These are phyloP conservation scores for Jamesozyma jinghongensis DNA, from an alignment of 805 yeast species.

Conservation along the genomic window DNA sequence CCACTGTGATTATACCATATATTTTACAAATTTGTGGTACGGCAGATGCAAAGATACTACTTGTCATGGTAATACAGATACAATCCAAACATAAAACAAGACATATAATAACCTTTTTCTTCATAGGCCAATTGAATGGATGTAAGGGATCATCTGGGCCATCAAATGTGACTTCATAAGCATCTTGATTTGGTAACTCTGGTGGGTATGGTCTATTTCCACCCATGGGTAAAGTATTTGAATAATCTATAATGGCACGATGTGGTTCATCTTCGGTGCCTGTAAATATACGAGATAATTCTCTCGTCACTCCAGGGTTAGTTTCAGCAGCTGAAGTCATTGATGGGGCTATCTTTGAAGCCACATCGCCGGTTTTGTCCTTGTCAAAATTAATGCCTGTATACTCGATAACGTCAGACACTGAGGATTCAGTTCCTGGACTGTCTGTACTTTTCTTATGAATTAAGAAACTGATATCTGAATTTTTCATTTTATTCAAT, in stretches of 20 bases:
- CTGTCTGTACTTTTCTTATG: neutral
- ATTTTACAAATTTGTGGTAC: slow-evolving; percentile 38
- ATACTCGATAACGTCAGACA: slow-evolving; percentile 9
- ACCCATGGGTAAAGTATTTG: slow-evolving; percentile 43
- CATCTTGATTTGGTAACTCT: slow-evolving; percentile 42
- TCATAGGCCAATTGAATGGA: slow-evolving; percentile 68
- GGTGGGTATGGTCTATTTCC: slow-evolving; percentile 58
- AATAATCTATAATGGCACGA: slow-evolving; percentile 8
- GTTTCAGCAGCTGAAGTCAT: slow-evolving; percentile 13
- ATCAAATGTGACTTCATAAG: slow-evolving; percentile 61
- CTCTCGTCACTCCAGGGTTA: slow-evolving; percentile 7
- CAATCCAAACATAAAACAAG: slow-evolving; percentile 40
- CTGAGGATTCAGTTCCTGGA: slow-evolving; percentile 3
- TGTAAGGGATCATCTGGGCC: slow-evolving; percentile 73
- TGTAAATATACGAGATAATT: slow-evolving; percentile 11
- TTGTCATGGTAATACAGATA: slow-evolving; percentile 57
- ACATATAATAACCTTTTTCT: slow-evolving; percentile 39
- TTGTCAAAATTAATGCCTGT: neutral
- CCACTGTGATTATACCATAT: slow-evolving; percentile 56
- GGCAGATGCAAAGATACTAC: slow-evolving; percentile 72
- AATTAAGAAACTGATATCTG: no score
- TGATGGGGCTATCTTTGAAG: slow-evolving; percentile 6
- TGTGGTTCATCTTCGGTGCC: slow-evolving; percentile 9
- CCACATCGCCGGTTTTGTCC: neutral
- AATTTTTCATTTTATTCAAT: no score